Percentiles rank a stretch among this genome's conserved stretches.
These are phyloP conservation scores for Podila clonocystis DNA, from an alignment of 192 early-diverging fungal species.

Conservation along the genomic window DNA sequence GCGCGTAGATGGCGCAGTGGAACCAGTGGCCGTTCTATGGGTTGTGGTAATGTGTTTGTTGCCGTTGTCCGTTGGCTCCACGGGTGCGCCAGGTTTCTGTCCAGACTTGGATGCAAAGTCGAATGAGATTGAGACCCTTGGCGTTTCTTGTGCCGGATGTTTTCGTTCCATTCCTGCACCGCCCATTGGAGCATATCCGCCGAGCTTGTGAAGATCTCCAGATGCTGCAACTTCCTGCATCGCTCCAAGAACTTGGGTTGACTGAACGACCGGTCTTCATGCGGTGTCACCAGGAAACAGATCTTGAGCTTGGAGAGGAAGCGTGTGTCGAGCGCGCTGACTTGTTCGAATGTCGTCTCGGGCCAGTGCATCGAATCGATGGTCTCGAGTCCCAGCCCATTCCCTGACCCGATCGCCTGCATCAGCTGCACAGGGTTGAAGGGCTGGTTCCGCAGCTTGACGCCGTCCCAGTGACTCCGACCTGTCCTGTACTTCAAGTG, in stretches of 20 bases:
- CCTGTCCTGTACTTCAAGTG: constrained; percentile 17
- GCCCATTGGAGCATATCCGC: constrained; percentile 37
- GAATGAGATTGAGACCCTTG: not conserved
- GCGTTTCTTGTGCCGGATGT: not conserved
- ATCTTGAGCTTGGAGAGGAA: constrained; percentile 13
- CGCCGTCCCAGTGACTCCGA: constrained; percentile 12
- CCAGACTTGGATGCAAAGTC: not conserved
- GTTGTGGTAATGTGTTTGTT: not conserved
- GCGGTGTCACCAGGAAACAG: constrained; percentile 1
- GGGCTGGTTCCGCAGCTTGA: not conserved
- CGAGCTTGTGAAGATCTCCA: constrained; percentile 24
- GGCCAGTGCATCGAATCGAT: constrained; percentile 25
- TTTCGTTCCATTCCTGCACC: constrained; percentile 26
- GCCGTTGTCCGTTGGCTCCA: not conserved
- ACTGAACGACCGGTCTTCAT: constrained; percentile 15
- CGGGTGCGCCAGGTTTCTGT: not conserved
- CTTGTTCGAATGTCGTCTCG: constrained; percentile 1
- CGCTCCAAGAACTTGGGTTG: constrained; percentile 27
- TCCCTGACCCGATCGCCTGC: constrained; percentile 23
- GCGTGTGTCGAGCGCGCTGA: constrained; percentile 18
- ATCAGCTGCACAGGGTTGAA: constrained; percentile 32
- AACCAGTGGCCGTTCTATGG: constrained; percentile 2
- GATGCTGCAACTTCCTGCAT: constrained; percentile 15
- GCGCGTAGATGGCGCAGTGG: constrained; percentile 9
- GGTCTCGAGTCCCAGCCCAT: constrained; percentile 3